Evolutionary conservation across 2,329 filamentous ascomycete genomes (phyloP), one percentile per base, ranked within the genome.

Genomic region (Didymella keratinophila): DNA sequence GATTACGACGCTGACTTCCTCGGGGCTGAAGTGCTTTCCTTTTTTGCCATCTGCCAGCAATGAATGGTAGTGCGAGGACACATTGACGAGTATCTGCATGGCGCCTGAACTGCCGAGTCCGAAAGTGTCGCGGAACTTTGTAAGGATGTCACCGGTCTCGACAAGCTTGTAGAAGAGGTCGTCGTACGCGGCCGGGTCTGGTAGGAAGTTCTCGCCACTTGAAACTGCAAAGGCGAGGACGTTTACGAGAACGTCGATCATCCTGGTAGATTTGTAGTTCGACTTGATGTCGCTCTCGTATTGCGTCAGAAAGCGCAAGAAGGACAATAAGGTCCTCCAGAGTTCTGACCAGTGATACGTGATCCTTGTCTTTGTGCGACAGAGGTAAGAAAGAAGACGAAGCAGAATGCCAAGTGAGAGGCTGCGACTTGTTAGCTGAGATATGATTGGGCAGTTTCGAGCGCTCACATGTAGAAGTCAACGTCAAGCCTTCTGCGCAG

Each of bases 101-200:
- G 91, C 91, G 78, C 69, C 67, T 10, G 74, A 71, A 54, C 65
- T 72, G 27, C 74, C 72, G 21, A 83, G 71, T 4, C 80, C 79
- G 76, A 95, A 98, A 10, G 86, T 89, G 62, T 93, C 87, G 39
- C 92, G 87, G 79, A 98, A 97, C 71, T 91, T 92, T 30, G 84
- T 80, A 21, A 98, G 84, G 12, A 92, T 85, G 47, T 96, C 92
- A 11, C 93, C 92, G 2, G 89, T 91, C 78, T 99, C 95, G 25
- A 98, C 93, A 2, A 98, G 86, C 79, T 99, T 99, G 85, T 99
- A 99, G 79, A 99, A 98, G 0, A 99, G 83, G 71, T 99, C 95
- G 70, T 99, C 95, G 76, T 98, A 98, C 1, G 92, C 89, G 18
- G 90, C 86, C 0, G 93, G 89, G 28, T 91, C 91, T 0, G 94